phyloP scores from a whole-genome alignment of 2,329 filamentous ascomycete genomes.

The Escovopsis sp. region DNA sequence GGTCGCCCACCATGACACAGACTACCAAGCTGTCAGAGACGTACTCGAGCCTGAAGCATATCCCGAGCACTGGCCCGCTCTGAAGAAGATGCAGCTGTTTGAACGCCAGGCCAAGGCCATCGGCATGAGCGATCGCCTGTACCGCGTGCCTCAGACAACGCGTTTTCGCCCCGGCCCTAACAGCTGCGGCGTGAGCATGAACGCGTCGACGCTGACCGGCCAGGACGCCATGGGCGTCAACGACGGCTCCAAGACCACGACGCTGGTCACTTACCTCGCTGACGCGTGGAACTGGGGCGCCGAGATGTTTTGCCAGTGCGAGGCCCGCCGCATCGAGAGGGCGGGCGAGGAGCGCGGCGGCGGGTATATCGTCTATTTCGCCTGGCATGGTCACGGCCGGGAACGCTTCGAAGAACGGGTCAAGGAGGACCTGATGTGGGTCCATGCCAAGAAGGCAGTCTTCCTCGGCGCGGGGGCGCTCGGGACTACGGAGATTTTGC shows the following conservation, averaged over 20 bases:
- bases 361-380: conserved; percentile 49
- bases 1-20: conserved; percentile 16
- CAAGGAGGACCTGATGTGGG: conserved; percentile 49
- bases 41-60: conserved; percentile 45
- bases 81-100: conserved; percentile 43
- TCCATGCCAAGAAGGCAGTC: conserved; percentile 47
- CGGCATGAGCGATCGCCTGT: conserved; percentile 36
- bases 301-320: conserved; percentile 54
- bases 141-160: conserved; percentile 44
- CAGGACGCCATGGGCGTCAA: conserved; percentile 51
- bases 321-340: conserved; percentile 47
- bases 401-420: conserved; percentile 33
- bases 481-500: conserved; percentile 50
- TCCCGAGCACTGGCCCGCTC: conserved; percentile 38
- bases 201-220: conserved; percentile 40
- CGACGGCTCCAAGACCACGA: conserved; percentile 52
- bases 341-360: conserved; percentile 22
- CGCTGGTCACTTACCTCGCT: conserved; percentile 48
- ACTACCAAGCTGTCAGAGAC: conserved; percentile 38
- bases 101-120: conserved; percentile 39
- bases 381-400: conserved; percentile 46
- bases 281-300: conserved; percentile 61
- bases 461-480: conserved; percentile 51
- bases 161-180: conserved; percentile 46
- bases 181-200: conserved; percentile 48